Conservation (phyloP, 2,329 filamentous ascomycete species). For the Clonostachys chloroleuca region DNA sequence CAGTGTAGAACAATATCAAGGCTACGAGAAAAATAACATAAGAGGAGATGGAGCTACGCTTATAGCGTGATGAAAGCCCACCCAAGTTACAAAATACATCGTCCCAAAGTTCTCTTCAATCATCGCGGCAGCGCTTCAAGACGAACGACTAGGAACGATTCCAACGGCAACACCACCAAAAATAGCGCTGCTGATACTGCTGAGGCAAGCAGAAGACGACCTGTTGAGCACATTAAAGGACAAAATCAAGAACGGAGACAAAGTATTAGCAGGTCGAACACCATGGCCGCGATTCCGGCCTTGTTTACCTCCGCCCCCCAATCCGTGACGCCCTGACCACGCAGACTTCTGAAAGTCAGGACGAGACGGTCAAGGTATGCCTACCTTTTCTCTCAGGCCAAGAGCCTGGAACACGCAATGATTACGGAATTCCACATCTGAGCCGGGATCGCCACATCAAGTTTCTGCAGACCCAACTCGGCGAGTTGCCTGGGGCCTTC, state of each 20-base stretch:
- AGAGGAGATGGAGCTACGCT: constrained; percentile 1
- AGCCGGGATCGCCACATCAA: constrained; percentile 55
- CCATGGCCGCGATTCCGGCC: constrained; percentile 33
- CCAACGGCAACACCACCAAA: constrained; percentile 1
- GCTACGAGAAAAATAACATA: constrained; percentile 12
- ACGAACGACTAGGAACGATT: no score
- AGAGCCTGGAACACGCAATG: constrained; percentile 50
- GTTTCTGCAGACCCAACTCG: constrained; percentile 58
- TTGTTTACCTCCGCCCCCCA: constrained; percentile 51
- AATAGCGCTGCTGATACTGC: constrained; percentile 2
- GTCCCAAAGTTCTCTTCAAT: constrained; percentile 23
- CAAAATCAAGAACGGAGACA: no score
- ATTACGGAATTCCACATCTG: constrained; percentile 70
- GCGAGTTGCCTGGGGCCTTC: constrained; percentile 64
- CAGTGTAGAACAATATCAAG: constrained; percentile 1
- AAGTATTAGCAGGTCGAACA: no score
- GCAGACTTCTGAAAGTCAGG: constrained; percentile 63
- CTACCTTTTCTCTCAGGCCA: constrained; percentile 61
- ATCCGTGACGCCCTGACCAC: constrained; percentile 66
- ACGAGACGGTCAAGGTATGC: constrained; percentile 63
- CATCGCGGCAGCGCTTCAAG: constrained; percentile 11
- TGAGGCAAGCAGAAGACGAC: constrained; percentile 2
- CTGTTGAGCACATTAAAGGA: constrained; percentile 4
- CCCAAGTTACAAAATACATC: constrained; percentile 16
- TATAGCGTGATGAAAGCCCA: constrained; percentile 20